Evolutionary conservation across 2,329 filamentous ascomycete genomes (phyloP).

Genomic region (Fusarium acutatum): DNA sequence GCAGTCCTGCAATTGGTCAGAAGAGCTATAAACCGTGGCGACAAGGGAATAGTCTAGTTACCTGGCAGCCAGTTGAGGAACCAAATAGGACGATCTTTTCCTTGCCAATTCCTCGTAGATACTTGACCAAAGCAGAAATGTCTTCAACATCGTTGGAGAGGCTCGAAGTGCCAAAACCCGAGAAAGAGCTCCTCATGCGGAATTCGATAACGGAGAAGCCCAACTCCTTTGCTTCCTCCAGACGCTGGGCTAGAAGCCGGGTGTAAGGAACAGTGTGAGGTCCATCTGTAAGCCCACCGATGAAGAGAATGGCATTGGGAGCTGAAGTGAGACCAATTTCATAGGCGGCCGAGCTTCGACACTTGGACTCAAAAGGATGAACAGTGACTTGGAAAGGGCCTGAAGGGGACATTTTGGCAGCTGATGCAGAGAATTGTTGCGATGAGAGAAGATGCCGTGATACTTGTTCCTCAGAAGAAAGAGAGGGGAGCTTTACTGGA

Average conservation of each 20-base stretch:
- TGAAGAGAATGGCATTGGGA: slow-evolving; percentile 71
- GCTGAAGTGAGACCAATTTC: slow-evolving; percentile 53
- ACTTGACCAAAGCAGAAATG: slow-evolving; percentile 61
- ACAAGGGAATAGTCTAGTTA: slow-evolving; percentile 30
- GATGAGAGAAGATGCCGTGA: too few species aligned
- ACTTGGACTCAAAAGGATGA: slow-evolving; percentile 56
- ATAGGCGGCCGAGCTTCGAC: slow-evolving; percentile 55
- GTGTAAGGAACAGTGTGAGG: slow-evolving; percentile 71
- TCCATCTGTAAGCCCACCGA: slow-evolving; percentile 76
- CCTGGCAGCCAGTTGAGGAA: slow-evolving; percentile 67
- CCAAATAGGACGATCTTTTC: slow-evolving; percentile 64
- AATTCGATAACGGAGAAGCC: slow-evolving; percentile 66
- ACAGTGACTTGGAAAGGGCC: slow-evolving; percentile 54
- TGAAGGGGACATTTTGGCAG: slow-evolving; percentile 37
- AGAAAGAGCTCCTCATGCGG: slow-evolving; percentile 63
- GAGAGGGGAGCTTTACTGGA: not conserved
- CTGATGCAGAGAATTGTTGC: not conserved
- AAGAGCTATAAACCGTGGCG: not conserved
- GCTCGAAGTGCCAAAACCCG: slow-evolving; percentile 60
- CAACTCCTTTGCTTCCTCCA: slow-evolving; percentile 50
- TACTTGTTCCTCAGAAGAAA: not conserved
- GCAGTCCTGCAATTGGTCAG: slow-evolving; percentile 55
- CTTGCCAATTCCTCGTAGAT: slow-evolving; percentile 60
- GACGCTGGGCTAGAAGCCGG: slow-evolving; percentile 54
- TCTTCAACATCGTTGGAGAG: slow-evolving; percentile 63